Evolutionary conservation across 1,139 yeast genomes (phyloP), one percentile per base, ranked within the genome.

Genomic region (Petasospora rhodanensis): DNA sequence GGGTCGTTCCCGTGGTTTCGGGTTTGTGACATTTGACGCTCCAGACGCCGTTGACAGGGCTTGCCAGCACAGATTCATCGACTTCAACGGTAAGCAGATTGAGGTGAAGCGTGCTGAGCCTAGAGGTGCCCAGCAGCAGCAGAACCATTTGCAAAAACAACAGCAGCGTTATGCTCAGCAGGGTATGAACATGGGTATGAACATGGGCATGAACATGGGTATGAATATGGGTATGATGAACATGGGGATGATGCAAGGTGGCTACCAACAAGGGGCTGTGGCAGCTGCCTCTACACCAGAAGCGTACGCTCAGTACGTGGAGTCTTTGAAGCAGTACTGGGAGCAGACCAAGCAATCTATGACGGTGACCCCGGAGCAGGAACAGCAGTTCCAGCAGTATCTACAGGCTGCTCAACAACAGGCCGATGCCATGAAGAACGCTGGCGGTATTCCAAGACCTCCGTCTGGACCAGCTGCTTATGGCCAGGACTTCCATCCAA

Each of bases 31-130:
- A 8, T 91, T 83, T 59, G 98, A 91, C 54, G 77, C 95, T 18
- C 95, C 96, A 22, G 91, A 82, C 34, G 97, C 97, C 10, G 97
- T 91, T 28, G 98, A 91, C 54, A 72, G 80, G 51, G 95, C 87
- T 39, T 82, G 94, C 40, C 84, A 79, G 38, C 82, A 81, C 58
- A 83, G 84, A 61, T 85, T 78, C 54, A 72, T 87, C 45, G 77
- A 81, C 38, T 78, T 87, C 47, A 87, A 87, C 56, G 96, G 95
- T 33, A 85, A 82, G 59, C 78, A 86, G 29, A 86, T 91, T 76
- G 98, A 91, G 61, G 95, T 91, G 41, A 91, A 91, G 61, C 76
- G 96, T 51, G 99, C 99, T n/a, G 96, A 89, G 57, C 97, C 98
- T 44, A 75, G 97, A 58, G 79, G 70, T 61, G 60, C 62, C 42